These are phyloP conservation scores for Pichia cabralensis DNA, from an alignment of 805 yeast genomes.

Conservation along the genomic window DNA sequence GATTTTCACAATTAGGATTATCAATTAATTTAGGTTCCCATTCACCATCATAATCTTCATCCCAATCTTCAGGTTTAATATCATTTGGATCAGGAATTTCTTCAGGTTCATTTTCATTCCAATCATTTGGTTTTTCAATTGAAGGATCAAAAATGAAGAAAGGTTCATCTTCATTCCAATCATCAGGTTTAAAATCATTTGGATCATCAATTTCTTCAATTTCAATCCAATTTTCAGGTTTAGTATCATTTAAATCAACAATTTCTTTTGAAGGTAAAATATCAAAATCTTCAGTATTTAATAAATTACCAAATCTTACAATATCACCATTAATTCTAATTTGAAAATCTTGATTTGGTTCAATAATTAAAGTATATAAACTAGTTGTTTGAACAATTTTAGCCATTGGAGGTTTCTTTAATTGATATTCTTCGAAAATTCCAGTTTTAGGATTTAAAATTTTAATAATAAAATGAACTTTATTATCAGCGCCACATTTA, in stretches of 20 bases:
- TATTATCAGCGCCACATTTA: constrained; percentile 72
- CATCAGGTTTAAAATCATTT: constrained; percentile 58
- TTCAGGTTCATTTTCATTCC: constrained; percentile 60
- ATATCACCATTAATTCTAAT: constrained; percentile 75
- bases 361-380: constrained; percentile 68
- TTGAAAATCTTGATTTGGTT: constrained; percentile 59
- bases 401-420: constrained; percentile 59
- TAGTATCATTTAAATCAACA: constrained; percentile 42
- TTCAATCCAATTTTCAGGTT: constrained; percentile 84
- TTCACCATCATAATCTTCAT: constrained; percentile 81
- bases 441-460: constrained; percentile 47
- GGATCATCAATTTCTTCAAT: constrained; percentile 60
- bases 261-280: constrained; percentile 59
- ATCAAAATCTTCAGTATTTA: constrained; percentile 43
- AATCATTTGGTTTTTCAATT: constrained; percentile 60
- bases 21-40: constrained; percentile 64
- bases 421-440: constrained; percentile 57
- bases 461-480: constrained; percentile 66
- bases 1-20: constrained; percentile 62
- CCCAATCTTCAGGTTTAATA: constrained; percentile 69
- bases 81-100: constrained; percentile 62
- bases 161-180: constrained; percentile 74
- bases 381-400: constrained; percentile 42
- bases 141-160: constrained; percentile 54
- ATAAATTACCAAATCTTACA: constrained; percentile 58